A percentile compares a stretch with the other conserved stretches of the same genome.
These are phyloP conservation scores for Silene coronaria DNA, from an alignment of 179 eudicot species.

Conservation along the genomic window DNA sequence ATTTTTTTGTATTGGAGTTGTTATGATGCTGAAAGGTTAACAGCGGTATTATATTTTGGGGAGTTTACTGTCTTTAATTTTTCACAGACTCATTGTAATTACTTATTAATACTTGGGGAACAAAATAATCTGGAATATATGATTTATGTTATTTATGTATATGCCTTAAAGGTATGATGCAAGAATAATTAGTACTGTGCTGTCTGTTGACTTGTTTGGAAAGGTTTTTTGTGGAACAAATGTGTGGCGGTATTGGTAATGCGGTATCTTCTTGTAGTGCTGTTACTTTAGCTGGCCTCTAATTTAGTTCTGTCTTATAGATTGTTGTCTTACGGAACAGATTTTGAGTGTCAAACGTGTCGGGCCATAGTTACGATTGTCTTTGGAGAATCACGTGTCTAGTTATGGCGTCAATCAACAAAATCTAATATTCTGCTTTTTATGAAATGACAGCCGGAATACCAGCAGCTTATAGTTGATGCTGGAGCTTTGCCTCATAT, in stretches of 20 bases:
- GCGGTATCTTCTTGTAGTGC: neutral
- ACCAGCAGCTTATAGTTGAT: slow-evolving; percentile 82
- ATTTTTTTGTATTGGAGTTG: neutral
- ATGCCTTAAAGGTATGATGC: neutral
- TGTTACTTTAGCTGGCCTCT: neutral
- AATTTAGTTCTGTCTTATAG: neutral
- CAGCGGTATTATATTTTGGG: neutral
- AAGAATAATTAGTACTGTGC: neutral
- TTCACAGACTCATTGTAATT: neutral
- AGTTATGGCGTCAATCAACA: neutral
- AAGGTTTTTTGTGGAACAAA: neutral
- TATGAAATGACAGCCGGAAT: slow-evolving; percentile 64
- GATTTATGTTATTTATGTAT: neutral
- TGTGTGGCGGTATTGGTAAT: neutral
- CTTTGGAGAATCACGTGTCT: neutral
- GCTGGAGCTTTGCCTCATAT: slow-evolving; percentile 84
- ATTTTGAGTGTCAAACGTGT: neutral
- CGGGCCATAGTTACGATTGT: neutral
- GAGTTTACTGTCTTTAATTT: neutral
- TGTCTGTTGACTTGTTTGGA: neutral
- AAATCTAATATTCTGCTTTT: neutral
- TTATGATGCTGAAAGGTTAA: neutral
- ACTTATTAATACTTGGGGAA: neutral
- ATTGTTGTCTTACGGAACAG: neutral
- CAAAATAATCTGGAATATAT: neutral